Evolutionary conservation across 2,329 filamentous ascomycete species (phyloP), one percentile per base, ranked within the genome.

Genomic region (Fusarium illudens): DNA sequence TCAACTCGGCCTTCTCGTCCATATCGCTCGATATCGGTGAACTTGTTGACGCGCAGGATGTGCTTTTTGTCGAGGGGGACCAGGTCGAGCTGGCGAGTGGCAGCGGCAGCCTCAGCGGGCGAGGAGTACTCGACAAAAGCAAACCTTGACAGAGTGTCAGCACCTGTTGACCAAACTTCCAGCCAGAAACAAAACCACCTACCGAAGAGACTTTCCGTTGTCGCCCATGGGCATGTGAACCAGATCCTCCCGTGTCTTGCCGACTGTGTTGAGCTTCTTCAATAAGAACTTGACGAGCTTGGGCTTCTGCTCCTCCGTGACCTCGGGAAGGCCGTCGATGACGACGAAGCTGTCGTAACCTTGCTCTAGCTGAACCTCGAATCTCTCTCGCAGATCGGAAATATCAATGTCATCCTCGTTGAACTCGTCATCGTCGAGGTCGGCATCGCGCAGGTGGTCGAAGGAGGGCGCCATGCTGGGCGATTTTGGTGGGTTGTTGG

Each of bases 61-160:
- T 99, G 94, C 84, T 91, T 97, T 88, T 96, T 98, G 84, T 99
- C 96, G 75, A 99, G 91, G 44, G 95, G 88, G 6, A 92, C 90
- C 75, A 89, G 88, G 80, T 99, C 90, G 62, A 99, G 90, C 75
- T 92, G 89, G 80, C 97, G 94, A 73, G 94, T 93, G 59, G 95
- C 96, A 56, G 92, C 92, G 59, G 92, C 86, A 27, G 96, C 96
- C 84, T 98, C 94, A 76, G 91, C 93, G 60, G 96, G 86, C 12
- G 94, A 94, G 67, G 93, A 91, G 82, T 95, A 99, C 80, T 99
- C 96, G 75, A 99, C 94, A 78, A 99, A 99, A 62, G 96, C 96
- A 77, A 96, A 99, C 70, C 94, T 97, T 73, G 34, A 72, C 36
- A 49, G 4, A 15, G 12, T 27, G 33, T 72, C 50, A 73, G 64